A percentile compares a stretch with the other conserved stretches of the same genome.
phyloP scores from a whole-genome alignment of 202 grass and related monocot species.

The Panicum hallii region DNA sequence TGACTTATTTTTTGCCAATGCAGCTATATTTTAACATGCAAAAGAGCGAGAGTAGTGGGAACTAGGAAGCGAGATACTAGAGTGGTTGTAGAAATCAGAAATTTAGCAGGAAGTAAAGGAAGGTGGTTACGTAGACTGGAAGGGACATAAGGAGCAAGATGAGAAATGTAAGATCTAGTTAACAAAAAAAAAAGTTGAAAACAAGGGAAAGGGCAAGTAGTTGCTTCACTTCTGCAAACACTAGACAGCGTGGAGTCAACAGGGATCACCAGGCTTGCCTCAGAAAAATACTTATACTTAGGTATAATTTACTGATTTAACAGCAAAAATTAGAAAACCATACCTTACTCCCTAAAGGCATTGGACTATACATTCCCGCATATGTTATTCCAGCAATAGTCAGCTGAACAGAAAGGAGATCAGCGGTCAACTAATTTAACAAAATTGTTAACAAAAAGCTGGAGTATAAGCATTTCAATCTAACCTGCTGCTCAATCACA shows the following conservation, averaged over 20 bases:
- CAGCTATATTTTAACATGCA: not conserved
- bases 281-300: not conserved
- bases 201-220: not conserved
- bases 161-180: not conserved
- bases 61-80: not conserved
- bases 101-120: not conserved
- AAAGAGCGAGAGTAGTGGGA: not conserved
- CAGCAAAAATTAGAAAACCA: not conserved
- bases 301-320: not conserved
- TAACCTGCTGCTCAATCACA: conserved; percentile 96
- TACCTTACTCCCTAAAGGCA: conserved; percentile 90
- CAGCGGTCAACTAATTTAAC: conserved; percentile 33
- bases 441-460: conserved; percentile 13
- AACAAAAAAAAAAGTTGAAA: not conserved
- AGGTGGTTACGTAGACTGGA: not conserved
- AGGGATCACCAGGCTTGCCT: not conserved
- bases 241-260: not conserved
- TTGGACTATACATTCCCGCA: conserved; percentile 93
- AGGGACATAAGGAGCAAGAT: not conserved
- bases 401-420: conserved; percentile 69
- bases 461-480: conserved; percentile 11
- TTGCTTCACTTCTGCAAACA: conserved; percentile 1
- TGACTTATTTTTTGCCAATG: conserved; percentile 26
- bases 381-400: conserved; percentile 79
- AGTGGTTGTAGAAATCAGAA: not conserved